Base-by-base conservation (phyloP, 495 filamentous ascomycete genomes). In the Xylaria palmicola region DNA sequence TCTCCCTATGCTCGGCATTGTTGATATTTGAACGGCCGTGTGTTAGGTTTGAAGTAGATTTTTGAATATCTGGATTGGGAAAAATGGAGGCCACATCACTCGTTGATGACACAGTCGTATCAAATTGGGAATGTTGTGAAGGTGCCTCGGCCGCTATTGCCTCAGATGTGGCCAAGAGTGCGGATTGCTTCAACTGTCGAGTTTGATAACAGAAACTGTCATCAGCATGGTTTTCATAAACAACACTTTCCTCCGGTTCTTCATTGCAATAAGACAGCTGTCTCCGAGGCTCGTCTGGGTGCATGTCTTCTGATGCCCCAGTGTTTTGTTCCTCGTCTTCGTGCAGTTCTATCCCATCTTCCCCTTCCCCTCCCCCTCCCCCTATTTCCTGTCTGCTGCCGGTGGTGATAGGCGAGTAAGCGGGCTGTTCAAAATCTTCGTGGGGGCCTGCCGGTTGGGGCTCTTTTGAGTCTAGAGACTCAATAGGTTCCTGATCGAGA, bases 141-240 rank as follows among this genome's bases (percentile, higher is more conserved):
- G 40, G 34, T 17, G 10, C 7, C 9, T 36, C 53, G 9, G 30
- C 12, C 9, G 20, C 50, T 34, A 45, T 57, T 32, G 24, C 10
- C 8, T 65, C 47, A n/a, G 43, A 45, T 47, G 29, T 6, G 9
- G 26, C 13, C 34, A 51, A 13, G 30, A 56, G 44, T 20, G 47
- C 27, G 8, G 32, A 30, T 48, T 56, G 51, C 41, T 65, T 65
- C n/a, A 50, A 6, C 2, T 44, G 62, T 47, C 64, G 63, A 56
- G 65, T 43, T 64, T 60, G 68, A 56, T 70, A 72, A 37, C 62
- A 60, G 55, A 72, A 72, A 51, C 70, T 72, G 24, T 67, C 54
- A 49, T 71, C 68, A n/a, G 62, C 15, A 17, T 50, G 57, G 45
- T 53, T 62, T 41, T 68, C 29, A 24, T 68, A 61, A 19, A 9